Evolutionary conservation across 1,284 basidiomycete genomes (phyloP).

Genomic region (Puccinia polysora): DNA sequence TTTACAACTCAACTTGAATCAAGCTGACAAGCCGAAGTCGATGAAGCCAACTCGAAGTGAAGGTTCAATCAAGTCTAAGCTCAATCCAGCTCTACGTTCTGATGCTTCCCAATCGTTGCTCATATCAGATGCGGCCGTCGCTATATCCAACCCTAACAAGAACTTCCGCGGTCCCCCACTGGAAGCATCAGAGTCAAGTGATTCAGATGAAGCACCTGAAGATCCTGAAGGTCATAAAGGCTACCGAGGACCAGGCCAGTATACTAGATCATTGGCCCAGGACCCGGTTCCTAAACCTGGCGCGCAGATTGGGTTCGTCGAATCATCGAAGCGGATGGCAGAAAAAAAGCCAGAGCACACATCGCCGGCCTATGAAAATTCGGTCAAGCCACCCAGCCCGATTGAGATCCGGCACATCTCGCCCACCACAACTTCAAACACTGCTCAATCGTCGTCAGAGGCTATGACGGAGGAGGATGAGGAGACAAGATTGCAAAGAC

Average conservation of each 20-base stretch:
- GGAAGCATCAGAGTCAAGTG: slow-evolving; percentile 5
- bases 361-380: too few relatives aligned
- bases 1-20: not conserved
- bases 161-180: not conserved
- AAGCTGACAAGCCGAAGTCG: too few relatives aligned
- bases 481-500: slow-evolving; percentile 3
- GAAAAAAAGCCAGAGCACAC: not conserved
- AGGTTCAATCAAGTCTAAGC: not conserved
- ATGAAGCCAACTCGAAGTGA: not conserved
- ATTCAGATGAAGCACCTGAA: slow-evolving; percentile 30
- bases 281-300: not conserved
- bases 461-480: slow-evolving; percentile 40
- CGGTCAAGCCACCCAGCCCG: not conserved
- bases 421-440: not conserved
- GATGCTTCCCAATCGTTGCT: too few relatives aligned
- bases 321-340: not conserved
- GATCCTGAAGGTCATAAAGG: slow-evolving; percentile 12
- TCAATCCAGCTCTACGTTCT: not conserved
- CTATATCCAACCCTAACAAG: too few relatives aligned
- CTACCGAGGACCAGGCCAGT: not conserved
- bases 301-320: not conserved
- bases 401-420: not conserved
- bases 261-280: not conserved
- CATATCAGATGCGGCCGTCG: too few relatives aligned
- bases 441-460: slow-evolving; percentile 17